phyloP scores from a whole-genome alignment of 2,329 filamentous ascomycete genomes.

The Aspergillus fructus region DNA sequence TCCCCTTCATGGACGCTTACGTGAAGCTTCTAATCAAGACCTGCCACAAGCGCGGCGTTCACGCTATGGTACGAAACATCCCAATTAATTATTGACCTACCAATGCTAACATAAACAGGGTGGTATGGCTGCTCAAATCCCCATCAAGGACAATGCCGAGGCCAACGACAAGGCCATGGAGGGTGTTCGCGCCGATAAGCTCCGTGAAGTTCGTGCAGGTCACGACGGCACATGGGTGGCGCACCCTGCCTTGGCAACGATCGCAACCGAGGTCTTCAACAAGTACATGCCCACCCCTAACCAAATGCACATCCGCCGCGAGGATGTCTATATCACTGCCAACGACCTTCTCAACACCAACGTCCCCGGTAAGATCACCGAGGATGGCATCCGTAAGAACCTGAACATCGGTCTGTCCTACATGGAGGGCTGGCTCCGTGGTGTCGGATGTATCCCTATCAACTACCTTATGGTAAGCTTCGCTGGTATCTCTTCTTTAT shows the following conservation, averaged over 20 bases:
- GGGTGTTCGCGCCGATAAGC: slow-evolving; percentile 87
- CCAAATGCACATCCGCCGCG: slow-evolving; percentile 85
- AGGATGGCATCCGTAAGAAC: slow-evolving; percentile 96
- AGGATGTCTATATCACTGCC: slow-evolving; percentile 80
- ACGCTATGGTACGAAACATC: slow-evolving; percentile 70
- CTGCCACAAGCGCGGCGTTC: slow-evolving; percentile 93
- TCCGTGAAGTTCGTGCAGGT: slow-evolving; percentile 90
- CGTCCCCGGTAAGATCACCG: slow-evolving; percentile 85
- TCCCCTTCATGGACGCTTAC: slow-evolving; percentile 97
- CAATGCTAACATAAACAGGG: slow-evolving; percentile 42
- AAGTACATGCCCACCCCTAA: slow-evolving; percentile 98
- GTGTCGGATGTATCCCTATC: slow-evolving; percentile 93
- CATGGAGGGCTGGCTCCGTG: slow-evolving; percentile 98
- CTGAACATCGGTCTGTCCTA: slow-evolving; percentile 94
- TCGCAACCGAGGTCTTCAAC: slow-evolving; percentile 93
- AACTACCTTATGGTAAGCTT: slow-evolving; percentile 81
- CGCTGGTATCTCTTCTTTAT: background rate
- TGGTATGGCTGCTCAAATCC: slow-evolving; percentile 98
- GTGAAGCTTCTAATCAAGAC: slow-evolving; percentile 97
- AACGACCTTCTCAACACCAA: slow-evolving; percentile 99
- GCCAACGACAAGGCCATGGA: slow-evolving; percentile 96
- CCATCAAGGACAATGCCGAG: slow-evolving; percentile 89
- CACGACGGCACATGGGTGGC: slow-evolving; percentile 98
- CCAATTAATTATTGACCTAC: background rate
- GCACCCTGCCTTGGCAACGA: slow-evolving; percentile 84